Evolutionary conservation across 352 stramenopile genomes (phyloP).

Genomic region (Globisporangium paroecandrum): DNA sequence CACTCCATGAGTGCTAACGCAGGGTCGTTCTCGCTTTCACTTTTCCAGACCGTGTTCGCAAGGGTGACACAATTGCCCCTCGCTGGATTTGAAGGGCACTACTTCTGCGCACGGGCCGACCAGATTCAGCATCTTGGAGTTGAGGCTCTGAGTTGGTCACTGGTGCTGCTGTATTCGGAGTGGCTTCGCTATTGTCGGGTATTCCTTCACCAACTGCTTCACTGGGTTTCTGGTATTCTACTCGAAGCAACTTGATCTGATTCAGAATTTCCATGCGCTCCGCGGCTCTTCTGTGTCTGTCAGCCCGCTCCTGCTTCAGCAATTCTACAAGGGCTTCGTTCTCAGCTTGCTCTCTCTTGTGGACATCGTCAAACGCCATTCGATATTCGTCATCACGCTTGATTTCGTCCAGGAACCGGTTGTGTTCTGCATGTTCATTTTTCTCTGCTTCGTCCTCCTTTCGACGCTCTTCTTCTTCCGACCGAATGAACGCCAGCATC

Average conservation of each 20-base stretch:
- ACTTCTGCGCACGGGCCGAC: neutral
- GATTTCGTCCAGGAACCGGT: neutral
- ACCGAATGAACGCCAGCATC: neutral
- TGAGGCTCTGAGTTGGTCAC: neutral
- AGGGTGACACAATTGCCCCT: neutral
- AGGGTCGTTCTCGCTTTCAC: neutral
- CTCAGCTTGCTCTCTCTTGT: neutral
- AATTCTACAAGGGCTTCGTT: neutral
- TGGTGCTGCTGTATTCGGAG: neutral
- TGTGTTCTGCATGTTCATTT: neutral
- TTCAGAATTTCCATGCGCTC: neutral
- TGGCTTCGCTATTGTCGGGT: neutral
- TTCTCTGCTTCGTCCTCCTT: neutral
- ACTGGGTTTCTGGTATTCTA: neutral
- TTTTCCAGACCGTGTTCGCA: constrained; percentile 2
- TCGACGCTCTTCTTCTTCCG: neutral
- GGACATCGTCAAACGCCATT: neutral
- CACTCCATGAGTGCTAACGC: neutral
- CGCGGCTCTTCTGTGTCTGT: neutral
- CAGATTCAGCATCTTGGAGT: neutral
- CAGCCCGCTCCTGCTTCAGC: neutral
- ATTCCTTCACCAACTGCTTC: neutral
- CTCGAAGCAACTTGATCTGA: neutral
- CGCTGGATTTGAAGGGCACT: neutral
- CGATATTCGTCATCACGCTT: neutral